A percentile compares a stretch with the other conserved stretches of the same genome.
These are phyloP conservation scores for Russula abietina DNA, from an alignment of 768 basidiomycete genomes.

Conservation along the genomic window DNA sequence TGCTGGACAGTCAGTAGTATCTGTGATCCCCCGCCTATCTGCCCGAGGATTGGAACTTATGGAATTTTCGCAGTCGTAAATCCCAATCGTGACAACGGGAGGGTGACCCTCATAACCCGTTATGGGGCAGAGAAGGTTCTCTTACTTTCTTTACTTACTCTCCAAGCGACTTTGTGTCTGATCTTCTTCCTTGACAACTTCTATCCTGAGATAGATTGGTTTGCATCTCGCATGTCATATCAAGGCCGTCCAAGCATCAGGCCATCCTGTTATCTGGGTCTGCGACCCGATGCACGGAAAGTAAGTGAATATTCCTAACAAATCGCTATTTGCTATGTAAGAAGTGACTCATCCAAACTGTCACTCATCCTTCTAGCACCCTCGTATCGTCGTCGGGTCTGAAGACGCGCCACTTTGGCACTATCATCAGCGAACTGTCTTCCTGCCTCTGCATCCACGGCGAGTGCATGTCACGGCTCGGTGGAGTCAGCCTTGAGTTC, in stretches of 20 bases:
- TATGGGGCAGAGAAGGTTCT: conserved; percentile 84
- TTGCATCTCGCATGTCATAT: conserved; percentile 76
- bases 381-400: conserved; percentile 71
- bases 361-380: conserved; percentile 46
- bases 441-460: conserved; percentile 77
- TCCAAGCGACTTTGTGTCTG: not conserved
- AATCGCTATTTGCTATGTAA: not conserved
- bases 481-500: conserved; percentile 83
- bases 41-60: not conserved
- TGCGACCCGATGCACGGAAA: conserved; percentile 99
- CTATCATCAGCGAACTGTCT: conserved; percentile 83
- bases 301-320: conserved; percentile 42
- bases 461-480: conserved; percentile 63
- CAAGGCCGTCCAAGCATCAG: conserved; percentile 65
- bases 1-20: conserved; percentile 63
- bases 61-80: conserved; percentile 69
- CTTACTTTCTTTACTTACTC: not conserved
- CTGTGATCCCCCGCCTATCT: not conserved
- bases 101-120: conserved; percentile 85
- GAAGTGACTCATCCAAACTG: not conserved
- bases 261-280: conserved; percentile 88
- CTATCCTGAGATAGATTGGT: conserved; percentile 51
- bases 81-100: conserved; percentile 72
- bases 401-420: conserved; percentile 87
- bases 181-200: not conserved